Conservation (phyloP, 2,329 filamentous ascomycete genomes). For the Aulographum hederae region DNA sequence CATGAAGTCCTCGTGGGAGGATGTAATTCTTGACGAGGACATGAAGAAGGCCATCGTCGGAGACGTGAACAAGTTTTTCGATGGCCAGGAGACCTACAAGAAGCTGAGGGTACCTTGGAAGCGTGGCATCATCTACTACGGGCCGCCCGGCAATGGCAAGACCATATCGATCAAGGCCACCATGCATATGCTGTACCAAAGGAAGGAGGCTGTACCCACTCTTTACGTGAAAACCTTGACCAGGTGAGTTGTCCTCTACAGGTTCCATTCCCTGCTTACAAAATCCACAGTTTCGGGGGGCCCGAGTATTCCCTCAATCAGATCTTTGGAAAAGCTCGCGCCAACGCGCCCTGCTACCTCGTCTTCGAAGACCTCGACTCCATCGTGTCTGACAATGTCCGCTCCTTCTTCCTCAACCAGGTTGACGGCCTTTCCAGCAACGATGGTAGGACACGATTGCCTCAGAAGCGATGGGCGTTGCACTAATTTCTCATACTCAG, state of each 20-base stretch:
- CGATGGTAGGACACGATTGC: too few relatives aligned
- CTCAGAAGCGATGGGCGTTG: too few relatives aligned
- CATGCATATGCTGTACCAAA: conserved; percentile 37
- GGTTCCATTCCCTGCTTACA: background rate
- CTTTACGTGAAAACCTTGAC: conserved; percentile 26
- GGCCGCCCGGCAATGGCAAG: conserved; percentile 36
- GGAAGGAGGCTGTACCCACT: conserved; percentile 30
- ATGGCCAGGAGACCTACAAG: conserved; percentile 37
- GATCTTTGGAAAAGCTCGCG: conserved; percentile 29
- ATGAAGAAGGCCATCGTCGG: conserved; percentile 47
- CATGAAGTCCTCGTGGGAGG: conserved; percentile 35
- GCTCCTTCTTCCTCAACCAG: conserved; percentile 48
- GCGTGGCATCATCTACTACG: conserved; percentile 49
- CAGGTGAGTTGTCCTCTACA: conserved; percentile 4
- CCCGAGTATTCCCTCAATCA: conserved; percentile 26
- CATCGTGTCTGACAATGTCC: conserved; percentile 34
- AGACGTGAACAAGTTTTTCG: conserved; percentile 48
- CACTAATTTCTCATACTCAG: too few relatives aligned
- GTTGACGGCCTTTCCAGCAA: conserved; percentile 47
- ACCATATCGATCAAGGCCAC: conserved; percentile 47
- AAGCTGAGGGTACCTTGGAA: conserved; percentile 52
- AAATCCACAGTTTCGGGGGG: conserved; percentile 22
- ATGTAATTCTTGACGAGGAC: conserved; percentile 44
- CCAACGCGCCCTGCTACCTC: conserved; percentile 42
- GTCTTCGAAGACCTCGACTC: conserved; percentile 50